These are phyloP conservation scores for Abortiporus biennis DNA, from an alignment of 1,284 basidiomycete genomes.

Conservation along the genomic window DNA sequence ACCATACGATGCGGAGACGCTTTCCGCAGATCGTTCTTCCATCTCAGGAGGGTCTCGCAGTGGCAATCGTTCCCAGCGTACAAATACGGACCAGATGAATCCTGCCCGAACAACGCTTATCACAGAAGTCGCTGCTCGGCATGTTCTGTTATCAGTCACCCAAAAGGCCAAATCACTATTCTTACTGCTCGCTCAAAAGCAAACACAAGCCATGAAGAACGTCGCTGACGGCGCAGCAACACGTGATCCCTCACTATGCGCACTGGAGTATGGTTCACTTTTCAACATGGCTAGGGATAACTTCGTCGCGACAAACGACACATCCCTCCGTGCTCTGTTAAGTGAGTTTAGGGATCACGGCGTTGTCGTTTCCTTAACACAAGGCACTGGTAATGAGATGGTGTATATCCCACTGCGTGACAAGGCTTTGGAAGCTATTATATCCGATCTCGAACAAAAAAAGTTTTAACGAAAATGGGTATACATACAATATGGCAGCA, in stretches of 20 bases:
- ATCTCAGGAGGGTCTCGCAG: constrained; percentile 44
- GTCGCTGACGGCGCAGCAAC: constrained; percentile 14
- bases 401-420: constrained; percentile 83
- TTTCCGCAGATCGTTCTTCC: constrained; percentile 58
- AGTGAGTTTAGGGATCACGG: constrained; percentile 89
- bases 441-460: constrained; percentile 19
- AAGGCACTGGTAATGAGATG: constrained; percentile 42
- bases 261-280: constrained; percentile 57
- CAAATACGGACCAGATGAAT: constrained; percentile 8
- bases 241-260: constrained; percentile 37
- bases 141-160: constrained; percentile 83
- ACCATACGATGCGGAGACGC: constrained; percentile 76
- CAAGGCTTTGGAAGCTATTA: constrained; percentile 44
- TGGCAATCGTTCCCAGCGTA: constrained; percentile 4
- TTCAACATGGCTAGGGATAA: constrained; percentile 67
- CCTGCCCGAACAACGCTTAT: constrained; percentile 38
- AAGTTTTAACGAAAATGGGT: constrained; percentile 1
- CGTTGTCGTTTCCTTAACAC: constrained; percentile 54
- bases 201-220: constrained; percentile 52
- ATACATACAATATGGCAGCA: neutral
- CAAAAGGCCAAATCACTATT: constrained; percentile 82
- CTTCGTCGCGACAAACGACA: constrained; percentile 85
- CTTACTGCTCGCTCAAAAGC: constrained; percentile 56
- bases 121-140: constrained; percentile 76
- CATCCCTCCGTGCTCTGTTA: constrained; percentile 72